These are phyloP conservation scores for Aspergillus caelatus DNA, from an alignment of 2,329 filamentous ascomycete species.

Conservation along the genomic window DNA sequence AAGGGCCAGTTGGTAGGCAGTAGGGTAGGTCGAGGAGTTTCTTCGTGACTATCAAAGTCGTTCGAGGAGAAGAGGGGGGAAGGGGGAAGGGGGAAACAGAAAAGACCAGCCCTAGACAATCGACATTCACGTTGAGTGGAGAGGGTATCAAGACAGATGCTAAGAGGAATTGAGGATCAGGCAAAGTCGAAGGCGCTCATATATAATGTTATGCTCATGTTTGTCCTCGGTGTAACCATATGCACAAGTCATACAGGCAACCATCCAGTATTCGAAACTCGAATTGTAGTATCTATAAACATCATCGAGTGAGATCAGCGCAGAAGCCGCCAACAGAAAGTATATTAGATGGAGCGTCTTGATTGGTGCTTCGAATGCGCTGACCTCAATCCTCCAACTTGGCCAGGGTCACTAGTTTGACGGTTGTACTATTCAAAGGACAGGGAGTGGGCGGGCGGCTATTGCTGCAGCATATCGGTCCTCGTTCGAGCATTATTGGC, in stretches of 20 bases:
- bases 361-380: constrained; percentile 31
- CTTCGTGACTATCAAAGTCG: background rate
- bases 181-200: background rate
- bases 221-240: background rate
- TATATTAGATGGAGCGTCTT: constrained; percentile 11
- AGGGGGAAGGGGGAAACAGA: background rate
- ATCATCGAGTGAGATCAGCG: constrained; percentile 25
- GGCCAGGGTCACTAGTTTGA: constrained; percentile 1
- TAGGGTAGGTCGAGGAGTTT: background rate
- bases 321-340: constrained; percentile 30
- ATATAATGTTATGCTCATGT: constrained; percentile 10
- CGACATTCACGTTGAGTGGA: background rate
- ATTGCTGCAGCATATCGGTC: constrained; percentile 12
- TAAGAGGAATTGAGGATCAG: no score
- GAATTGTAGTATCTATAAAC: constrained; percentile 29
- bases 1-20: background rate
- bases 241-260: constrained; percentile 28
- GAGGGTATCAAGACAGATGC: background rate
- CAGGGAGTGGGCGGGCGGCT: constrained; percentile 24
- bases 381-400: constrained; percentile 18
- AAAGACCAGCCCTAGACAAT: background rate
- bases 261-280: constrained; percentile 26
- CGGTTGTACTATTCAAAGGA: constrained; percentile 31
- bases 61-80: background rate
- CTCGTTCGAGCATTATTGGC: constrained; percentile 11